These are phyloP conservation scores for Lindgomyces ingoldianus DNA, from an alignment of 495 filamentous ascomycete genomes.

Conservation along the genomic window DNA sequence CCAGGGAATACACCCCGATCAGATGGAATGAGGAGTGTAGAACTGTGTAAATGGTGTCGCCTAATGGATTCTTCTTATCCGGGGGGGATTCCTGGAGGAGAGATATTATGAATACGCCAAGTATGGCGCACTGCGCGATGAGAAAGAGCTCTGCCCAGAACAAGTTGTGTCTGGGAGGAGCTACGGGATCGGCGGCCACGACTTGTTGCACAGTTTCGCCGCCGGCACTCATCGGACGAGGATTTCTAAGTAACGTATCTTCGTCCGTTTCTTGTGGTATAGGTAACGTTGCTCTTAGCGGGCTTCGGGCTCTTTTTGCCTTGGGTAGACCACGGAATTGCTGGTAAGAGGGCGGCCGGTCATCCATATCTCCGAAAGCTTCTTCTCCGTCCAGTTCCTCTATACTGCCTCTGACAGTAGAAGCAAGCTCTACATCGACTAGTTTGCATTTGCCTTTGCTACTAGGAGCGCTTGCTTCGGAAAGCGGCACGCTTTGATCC, in stretches of 20 bases:
- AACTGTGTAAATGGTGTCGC: conserved; percentile 92
- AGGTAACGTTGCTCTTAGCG: conserved; percentile 27
- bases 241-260: conserved; percentile 43
- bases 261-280: conserved; percentile 53
- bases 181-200: conserved; percentile 48
- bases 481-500: conserved; percentile 37
- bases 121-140: conserved; percentile 76
- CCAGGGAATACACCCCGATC: conserved; percentile 83
- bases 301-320: conserved; percentile 22
- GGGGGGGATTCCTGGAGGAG: conserved; percentile 81
- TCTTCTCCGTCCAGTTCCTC: conserved; percentile 56
- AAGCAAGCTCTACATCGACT: conserved; percentile 86
- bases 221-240: conserved; percentile 51
- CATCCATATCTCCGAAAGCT: conserved; percentile 66
- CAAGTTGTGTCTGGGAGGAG: conserved; percentile 70
- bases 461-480: conserved; percentile 48
- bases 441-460: conserved; percentile 67
- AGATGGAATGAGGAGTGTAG: conserved; percentile 84
- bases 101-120: conserved; percentile 84
- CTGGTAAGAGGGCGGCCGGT: conserved; percentile 83
- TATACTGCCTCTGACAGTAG: conserved; percentile 51
- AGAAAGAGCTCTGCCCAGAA: conserved; percentile 93
- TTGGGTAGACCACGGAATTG: conserved; percentile 65
- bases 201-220: conserved; percentile 53
- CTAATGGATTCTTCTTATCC: conserved; percentile 62